Evolutionary conservation across 192 early-diverging fungal species (phyloP).

Genomic region (Podila epicladia): DNA sequence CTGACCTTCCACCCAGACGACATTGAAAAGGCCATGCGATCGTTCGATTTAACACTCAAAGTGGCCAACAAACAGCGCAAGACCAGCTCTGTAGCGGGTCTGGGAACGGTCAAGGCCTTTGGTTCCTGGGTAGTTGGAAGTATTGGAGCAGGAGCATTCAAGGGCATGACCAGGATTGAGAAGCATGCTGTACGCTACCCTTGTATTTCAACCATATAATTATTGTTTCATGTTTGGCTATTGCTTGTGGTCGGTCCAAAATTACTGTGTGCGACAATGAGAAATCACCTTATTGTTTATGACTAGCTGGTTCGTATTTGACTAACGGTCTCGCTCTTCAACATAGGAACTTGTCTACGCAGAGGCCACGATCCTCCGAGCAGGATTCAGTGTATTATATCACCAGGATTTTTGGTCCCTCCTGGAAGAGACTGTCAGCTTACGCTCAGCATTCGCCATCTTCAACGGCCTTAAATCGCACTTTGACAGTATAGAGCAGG

Average conservation of each 20-base stretch:
- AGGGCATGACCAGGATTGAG: constrained; percentile 65
- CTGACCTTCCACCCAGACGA: constrained; percentile 83
- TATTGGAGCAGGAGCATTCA: constrained; percentile 51
- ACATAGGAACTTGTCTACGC: constrained; percentile 82
- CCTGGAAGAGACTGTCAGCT: constrained; percentile 78
- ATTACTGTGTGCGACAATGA: not conserved
- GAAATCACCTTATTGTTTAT: not conserved
- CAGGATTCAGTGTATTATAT: constrained; percentile 75
- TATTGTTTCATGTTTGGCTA: not conserved
- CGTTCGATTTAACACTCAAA: constrained; percentile 69
- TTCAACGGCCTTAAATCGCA: constrained; percentile 67
- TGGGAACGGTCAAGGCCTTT: constrained; percentile 57
- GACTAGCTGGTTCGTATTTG: not conserved
- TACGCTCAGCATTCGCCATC: constrained; percentile 71
- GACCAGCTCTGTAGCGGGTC: constrained; percentile 31
- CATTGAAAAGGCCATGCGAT: constrained; percentile 71
- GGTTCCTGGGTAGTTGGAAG: constrained; percentile 54
- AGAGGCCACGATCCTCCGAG: constrained; percentile 76
- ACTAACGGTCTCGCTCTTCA: constrained; percentile 34
- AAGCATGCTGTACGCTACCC: constrained; percentile 62
- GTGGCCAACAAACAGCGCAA: constrained; percentile 70
- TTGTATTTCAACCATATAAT: not conserved
- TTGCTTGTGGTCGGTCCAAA: constrained; percentile 1
- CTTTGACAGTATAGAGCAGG: constrained; percentile 51
- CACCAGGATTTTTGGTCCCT: constrained; percentile 82